Percentiles rank a stretch among this genome's conserved stretches.
Conservation (phyloP, 2,329 filamentous ascomycete species). For the Xylaria sp. region DNA sequence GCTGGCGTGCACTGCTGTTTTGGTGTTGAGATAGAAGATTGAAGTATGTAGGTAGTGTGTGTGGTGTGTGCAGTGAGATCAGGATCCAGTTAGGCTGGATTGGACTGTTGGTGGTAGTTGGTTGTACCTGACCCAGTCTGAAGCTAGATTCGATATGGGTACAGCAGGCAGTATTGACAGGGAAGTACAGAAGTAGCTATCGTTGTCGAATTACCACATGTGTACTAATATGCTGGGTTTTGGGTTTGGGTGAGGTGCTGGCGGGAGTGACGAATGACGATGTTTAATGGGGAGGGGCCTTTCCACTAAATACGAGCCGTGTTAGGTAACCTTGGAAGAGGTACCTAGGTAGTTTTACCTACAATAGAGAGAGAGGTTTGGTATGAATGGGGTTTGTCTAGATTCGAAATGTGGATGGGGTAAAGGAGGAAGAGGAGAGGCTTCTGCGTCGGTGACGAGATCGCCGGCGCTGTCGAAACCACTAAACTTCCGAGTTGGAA, state of each 20-base stretch:
- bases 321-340: too few relatives aligned
- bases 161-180: not conserved
- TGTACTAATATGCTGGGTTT: not conserved
- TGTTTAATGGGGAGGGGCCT: not conserved
- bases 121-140: not conserved
- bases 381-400: too few relatives aligned
- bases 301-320: not conserved
- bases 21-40: not conserved
- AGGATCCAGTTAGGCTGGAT: slow-evolving; percentile 8
- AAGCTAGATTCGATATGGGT: not conserved
- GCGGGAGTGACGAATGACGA: slow-evolving; percentile 10
- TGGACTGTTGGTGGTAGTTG: not conserved
- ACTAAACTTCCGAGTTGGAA: too few relatives aligned
- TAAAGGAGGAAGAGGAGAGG: too few relatives aligned
- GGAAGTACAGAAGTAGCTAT: not conserved
- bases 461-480: too few relatives aligned
- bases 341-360: not conserved
- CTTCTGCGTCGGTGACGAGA: too few relatives aligned
- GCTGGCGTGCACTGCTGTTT: not conserved
- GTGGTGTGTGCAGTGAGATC: slow-evolving; percentile 5
- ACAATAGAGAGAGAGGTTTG: too few relatives aligned
- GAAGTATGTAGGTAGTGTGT: not conserved
- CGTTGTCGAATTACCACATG: slow-evolving; percentile 8
- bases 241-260: slow-evolving; percentile 19
- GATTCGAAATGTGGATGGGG: too few relatives aligned